phyloP scores from a whole-genome alignment of 192 early-diverging fungal genomes.

The Allomyces arbusculus region DNA sequence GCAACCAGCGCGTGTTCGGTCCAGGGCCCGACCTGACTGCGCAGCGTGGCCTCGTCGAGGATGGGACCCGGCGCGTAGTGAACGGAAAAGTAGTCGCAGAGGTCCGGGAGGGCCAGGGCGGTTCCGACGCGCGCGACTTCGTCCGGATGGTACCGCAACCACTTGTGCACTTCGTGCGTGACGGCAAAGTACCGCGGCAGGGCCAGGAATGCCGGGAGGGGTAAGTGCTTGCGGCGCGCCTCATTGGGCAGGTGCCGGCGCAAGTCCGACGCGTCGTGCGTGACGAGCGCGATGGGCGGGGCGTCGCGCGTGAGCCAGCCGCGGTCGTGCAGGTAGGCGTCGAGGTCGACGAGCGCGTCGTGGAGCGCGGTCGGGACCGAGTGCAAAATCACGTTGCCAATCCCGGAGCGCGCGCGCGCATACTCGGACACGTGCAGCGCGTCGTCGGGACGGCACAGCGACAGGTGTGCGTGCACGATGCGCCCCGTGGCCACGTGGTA shows the following conservation, averaged over 20 bases:
- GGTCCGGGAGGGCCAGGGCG: conserved; percentile 22
- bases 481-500: conserved; percentile 4
- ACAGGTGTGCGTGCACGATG: conserved; percentile 11
- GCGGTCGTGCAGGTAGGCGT: conserved; percentile 26
- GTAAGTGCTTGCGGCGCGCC: conserved; percentile 37
- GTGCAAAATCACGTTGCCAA: not conserved
- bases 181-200: conserved; percentile 43
- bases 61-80: conserved; percentile 7
- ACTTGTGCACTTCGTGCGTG: conserved; percentile 39
- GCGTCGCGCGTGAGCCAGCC: conserved; percentile 31
- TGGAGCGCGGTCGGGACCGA: conserved; percentile 30
- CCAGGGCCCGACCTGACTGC: too few relatives aligned
- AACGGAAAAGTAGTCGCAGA: conserved; percentile 34
- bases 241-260: conserved; percentile 46
- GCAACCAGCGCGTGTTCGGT: not conserved
- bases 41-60: too few relatives aligned
- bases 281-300: conserved; percentile 42
- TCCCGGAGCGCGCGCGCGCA: not conserved
- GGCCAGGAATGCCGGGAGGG: conserved; percentile 31
- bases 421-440: not conserved
- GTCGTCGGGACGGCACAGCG: conserved; percentile 9
- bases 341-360: conserved; percentile 34
- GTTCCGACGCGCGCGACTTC: conserved; percentile 23
- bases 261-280: conserved; percentile 49
- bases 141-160: conserved; percentile 32